phyloP scores from a whole-genome alignment of 23 red algal species.

The Gracilaria caudata region DNA sequence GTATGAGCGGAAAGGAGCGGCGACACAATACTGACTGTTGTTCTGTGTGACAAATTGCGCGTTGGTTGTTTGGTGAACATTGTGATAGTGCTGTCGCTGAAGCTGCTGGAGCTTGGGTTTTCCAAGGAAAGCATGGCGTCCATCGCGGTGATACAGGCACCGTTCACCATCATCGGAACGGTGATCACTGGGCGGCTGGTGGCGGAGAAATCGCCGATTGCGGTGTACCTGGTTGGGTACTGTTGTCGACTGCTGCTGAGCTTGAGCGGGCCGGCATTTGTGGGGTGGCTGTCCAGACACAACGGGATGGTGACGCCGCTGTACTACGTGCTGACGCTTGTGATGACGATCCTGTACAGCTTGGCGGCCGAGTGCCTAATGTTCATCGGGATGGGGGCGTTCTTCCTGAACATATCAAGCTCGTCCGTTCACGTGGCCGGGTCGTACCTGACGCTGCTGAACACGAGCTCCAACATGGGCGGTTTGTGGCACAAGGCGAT shows the following conservation, averaged over 20 bases:
- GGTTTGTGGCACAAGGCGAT: slow-evolving; percentile 91
- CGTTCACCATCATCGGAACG: slow-evolving; percentile 65
- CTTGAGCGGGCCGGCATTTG: slow-evolving; percentile 44
- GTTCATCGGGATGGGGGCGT: slow-evolving; percentile 92
- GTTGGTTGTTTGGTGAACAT: neutral
- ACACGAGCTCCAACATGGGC: slow-evolving; percentile 93
- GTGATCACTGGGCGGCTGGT: slow-evolving; percentile 63
- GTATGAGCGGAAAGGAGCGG: neutral
- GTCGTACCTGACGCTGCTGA: slow-evolving; percentile 92
- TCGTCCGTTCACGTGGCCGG: slow-evolving; percentile 83
- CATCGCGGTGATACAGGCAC: slow-evolving; percentile 85
- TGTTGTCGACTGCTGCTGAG: slow-evolving; percentile 63
- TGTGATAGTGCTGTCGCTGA: slow-evolving; percentile 64
- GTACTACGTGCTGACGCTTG: slow-evolving; percentile 49
- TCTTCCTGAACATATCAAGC: slow-evolving; percentile 81
- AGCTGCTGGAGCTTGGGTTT: slow-evolving; percentile 88
- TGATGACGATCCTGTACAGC: slow-evolving; percentile 76
- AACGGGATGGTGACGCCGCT: slow-evolving; percentile 30
- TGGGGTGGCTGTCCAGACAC: slow-evolving; percentile 7
- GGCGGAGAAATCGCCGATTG: slow-evolving; percentile 33
- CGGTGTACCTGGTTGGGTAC: slow-evolving; percentile 59
- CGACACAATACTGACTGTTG: neutral
- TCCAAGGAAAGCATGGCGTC: slow-evolving; percentile 86
- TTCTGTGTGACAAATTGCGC: neutral
- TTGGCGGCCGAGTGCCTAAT: slow-evolving; percentile 87